Evolutionary conservation across 371 early-diverging fungal genomes (phyloP), one percentile per base, ranked within the genome.

Genomic region (Mortierella sp.): DNA sequence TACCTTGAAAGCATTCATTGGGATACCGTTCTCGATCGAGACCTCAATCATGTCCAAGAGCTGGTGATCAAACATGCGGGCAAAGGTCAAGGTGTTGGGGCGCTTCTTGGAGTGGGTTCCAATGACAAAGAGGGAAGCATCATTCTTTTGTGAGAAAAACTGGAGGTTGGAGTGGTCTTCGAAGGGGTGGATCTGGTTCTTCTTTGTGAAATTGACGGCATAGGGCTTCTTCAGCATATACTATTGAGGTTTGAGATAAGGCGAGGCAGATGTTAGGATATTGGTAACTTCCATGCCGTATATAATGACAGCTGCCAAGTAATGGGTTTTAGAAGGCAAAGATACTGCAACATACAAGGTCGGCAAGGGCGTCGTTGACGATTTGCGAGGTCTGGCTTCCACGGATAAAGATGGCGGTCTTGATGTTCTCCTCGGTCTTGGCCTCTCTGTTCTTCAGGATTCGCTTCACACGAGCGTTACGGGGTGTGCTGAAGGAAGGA

Each of bases 31-130:
- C 72, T 93, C 94, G 26, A 99, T 89, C 28, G 97, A 96, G 53
- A 99, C 88, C 88, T 99, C 99, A 69, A 97, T 90, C 97, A 99
- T 97, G 82, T 99, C 99, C 85, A 99, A 87, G 26, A 98, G 81
- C 79, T 96, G 96, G 86, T 97, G 91, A 82, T 98, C 96, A 88
- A 97, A 99, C 91, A 95, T 96, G 53, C 99, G 94, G 19, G 94
- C 93, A 82, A 99, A 93, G 1, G 94, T 92, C 80, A 99, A 87
- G 87, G 97, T 98, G 89, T 98, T 94, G 44, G 99, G 99, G 74
- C 99, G 92, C 89, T 99, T 99, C 89, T 99, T 99, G 61, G 95
- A 94, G 88, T 98, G 98, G 31, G 92, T 93, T 54, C 97, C 98
- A 53, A 99, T 88, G 51, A 96, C 93, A 81, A 98, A 92, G 37